Evolutionary conservation across 345 rosid genomes (phyloP), one percentile per base, ranked within the genome.

Genomic region (Pistacia integerrima): DNA sequence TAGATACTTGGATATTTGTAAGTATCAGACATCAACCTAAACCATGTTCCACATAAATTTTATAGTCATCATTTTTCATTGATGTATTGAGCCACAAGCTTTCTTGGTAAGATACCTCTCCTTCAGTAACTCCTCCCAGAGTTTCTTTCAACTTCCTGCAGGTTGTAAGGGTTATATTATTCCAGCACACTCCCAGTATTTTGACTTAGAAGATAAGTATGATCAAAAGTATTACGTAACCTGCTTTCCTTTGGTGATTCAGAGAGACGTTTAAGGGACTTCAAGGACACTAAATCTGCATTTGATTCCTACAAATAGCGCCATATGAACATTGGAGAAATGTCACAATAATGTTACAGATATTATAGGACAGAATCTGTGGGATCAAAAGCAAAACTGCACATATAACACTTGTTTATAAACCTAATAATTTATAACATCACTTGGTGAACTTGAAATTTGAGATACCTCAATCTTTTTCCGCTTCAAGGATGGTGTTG

Each of bases 231-330:
- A 74, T 16, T 71, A 65, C 4, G 46, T 48, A 52, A 93, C 99
- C 98, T 88, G 88, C 70, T 89, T 84, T 85, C 86, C 54, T 69
- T 87, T 7, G 92, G 95, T 75, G 89, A 78, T 70, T 63, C 81
- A 56, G 93, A 90, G 68, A 85, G 79, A 30, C 88, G 91, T 83
- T 93, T 94, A 28, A 65, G 85, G 64, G 90, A 86, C 80, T 79
- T 85, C 83, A 82, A 9, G 61, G 84, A 76, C 51, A 62, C 6
- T 8, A 28, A 17, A 72, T 82, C 80, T 61, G 73, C 77, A 77
- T 82, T 79, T 72, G 88, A 75, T 65, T 82, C 88, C 99, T 93
- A 86, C 67, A 67, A 78, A 68, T 48, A 11, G 64, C 71, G 62
- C 67, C 56, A 60, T n/a, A 55, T 35, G 28, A 44, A 22, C 44